Evolutionary conservation across 2,329 filamentous ascomycete genomes (phyloP), one percentile per base, ranked within the genome.

Genomic region (Cryphonectria carpinicola): DNA sequence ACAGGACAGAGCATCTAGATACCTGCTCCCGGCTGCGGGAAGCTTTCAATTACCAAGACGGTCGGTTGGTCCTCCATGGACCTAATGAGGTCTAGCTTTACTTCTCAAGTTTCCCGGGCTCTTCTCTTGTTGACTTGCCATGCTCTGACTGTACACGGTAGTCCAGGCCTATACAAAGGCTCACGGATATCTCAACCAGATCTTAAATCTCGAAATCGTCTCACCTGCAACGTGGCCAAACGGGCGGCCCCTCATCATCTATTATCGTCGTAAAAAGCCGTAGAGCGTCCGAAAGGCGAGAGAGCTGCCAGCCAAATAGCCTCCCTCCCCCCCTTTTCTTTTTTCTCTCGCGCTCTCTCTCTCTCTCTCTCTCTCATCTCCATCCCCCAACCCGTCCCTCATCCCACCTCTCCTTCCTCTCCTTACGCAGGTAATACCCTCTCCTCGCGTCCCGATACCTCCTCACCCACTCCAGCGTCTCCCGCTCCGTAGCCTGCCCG

Each of bases 351-450:
- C 93, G 88, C 83, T 98, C 95, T n/a, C 6, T 11, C 49, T 89
- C 81, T 95, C 97, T 74, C 93, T 88, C 83, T 98, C 95, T n/a
- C 6, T 11, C 49, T 89, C 84, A 95, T 77, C 95, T 88, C 96
- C 96, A 98, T 0, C 96, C 96, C 14, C 95, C 95, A 46, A 98
- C 95, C 75, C 95, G 87, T 35, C 95, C 94, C 81, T 98, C 95
- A 79, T 98, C 96, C 96, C 96, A 98, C 76, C 96, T 87, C 77
- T 94, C 92, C 81, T 95, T 97, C 74, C 93, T 88, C 83, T 98
- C 96, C 77, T 91, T 90, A 70, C 96, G 87, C 68, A 95, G 84
- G 77, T 96, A 97, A 73, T 91, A 91, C 70, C 92, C 83, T 75
- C 92, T 92, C 78, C 91, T 93, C 13, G 92, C 93, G 75, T 95